Percentiles rank a stretch among this genome's conserved stretches.
Evolutionary conservation across 345 rosid genomes (phyloP).

Genomic region (Salix viminalis): DNA sequence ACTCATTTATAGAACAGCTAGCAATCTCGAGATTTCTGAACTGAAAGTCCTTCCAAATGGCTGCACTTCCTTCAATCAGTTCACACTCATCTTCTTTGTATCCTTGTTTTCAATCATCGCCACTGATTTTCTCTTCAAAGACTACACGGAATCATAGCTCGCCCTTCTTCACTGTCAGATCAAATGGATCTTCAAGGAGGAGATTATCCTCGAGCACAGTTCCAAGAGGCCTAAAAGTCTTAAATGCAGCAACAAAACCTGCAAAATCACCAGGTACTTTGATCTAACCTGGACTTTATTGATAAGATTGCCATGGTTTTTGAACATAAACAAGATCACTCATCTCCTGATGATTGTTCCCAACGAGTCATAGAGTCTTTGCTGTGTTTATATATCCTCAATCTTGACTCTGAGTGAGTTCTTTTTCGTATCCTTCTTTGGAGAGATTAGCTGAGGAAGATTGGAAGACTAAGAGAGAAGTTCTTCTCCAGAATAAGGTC

Average conservation of each 20-base stretch:
- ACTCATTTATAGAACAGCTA: neutral
- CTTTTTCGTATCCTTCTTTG: constrained; percentile 22
- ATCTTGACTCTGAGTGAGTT: constrained; percentile 9
- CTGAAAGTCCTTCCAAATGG: constrained; percentile 35
- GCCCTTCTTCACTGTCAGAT: constrained; percentile 16
- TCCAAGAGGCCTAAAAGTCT: constrained; percentile 38
- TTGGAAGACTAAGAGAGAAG: constrained; percentile 80
- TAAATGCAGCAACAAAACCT: constrained; percentile 66
- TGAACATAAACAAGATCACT: too few species aligned
- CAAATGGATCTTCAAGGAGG: constrained; percentile 13
- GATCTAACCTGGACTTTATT: neutral
- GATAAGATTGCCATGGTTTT: neutral
- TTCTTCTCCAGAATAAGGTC: constrained; percentile 81
- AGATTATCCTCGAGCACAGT: constrained; percentile 14
- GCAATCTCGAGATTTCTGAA: neutral
- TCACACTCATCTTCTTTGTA: constrained; percentile 29
- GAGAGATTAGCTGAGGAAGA: constrained; percentile 90
- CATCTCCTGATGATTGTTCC: neutral
- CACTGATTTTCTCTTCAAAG: constrained; percentile 31
- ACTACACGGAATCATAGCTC: constrained; percentile 14
- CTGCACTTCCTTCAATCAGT: constrained; percentile 49
- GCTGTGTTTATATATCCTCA: neutral
- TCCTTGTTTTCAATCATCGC: constrained; percentile 36
- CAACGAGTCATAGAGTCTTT: neutral
- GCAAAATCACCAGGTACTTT: constrained; percentile 80